Base-by-base conservation (phyloP, 2,329 filamentous ascomycete genomes). In the Cyanodermella asteris region DNA sequence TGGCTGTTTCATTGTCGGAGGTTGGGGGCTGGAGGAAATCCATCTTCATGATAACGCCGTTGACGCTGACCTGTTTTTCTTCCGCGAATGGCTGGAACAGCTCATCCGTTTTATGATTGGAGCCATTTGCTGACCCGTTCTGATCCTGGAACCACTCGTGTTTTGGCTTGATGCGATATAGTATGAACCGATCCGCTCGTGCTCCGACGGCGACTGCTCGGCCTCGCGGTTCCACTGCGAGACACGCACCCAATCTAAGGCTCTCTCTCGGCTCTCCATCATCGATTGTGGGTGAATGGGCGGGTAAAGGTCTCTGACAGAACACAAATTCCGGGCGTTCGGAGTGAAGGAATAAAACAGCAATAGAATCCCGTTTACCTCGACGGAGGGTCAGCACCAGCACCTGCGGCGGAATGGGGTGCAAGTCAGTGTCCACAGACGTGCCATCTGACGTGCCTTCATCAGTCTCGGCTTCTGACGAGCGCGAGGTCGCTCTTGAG, bases 21-120 rank as follows among this genome's bases (percentile, higher is more conserved):
- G 61, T 48, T 7, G 59, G 58, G 6, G 81, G 76, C 30, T 74
- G 67, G 3, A 97, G 56, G 34, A 94, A 97, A 13, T 81, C 74
- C 57, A 93, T 71, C 36, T 78, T 75, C 37, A 84, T 59, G 28
- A 94, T 77, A n/a, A 71, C 57, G 1, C 77, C 81, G 6, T 69
- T 61, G 6, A 80, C 53, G 22, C 45, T 42, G 31, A 57, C 51
- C 24, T 53, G 55, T n/a, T 43, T 45, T 37, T 58, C 54, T 53
- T 58, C 26, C 17, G 23, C 7, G 11, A 8, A 17, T 13, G 18
- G 21, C 10, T 12, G 25, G 17, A 5, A 14, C 23, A 9, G 22
- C 15, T 22, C 7, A 13, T 18, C 8, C 20, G 7, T 7, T 11
- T 17, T 10, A 22, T 22, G 9, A 31, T 22, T 13, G 4, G 6